Evolutionary conservation across 164 flowering plant species (phyloP).

Genomic region (Pachysandra terminalis): DNA sequence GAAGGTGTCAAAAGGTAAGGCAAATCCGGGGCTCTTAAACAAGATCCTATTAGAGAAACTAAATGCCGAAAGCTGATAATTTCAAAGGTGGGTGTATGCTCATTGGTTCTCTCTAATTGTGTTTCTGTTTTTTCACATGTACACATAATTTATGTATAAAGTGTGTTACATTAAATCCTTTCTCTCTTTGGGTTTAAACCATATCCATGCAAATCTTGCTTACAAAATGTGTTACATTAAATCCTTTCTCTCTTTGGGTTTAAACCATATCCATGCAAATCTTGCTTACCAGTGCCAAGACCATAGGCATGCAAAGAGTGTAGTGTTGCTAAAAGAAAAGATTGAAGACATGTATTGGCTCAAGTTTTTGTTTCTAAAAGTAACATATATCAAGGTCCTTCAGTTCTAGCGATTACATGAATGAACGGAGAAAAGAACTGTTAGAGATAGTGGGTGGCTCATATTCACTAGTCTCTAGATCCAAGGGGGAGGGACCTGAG

Average conservation of each 20-base stretch:
- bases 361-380: too few species aligned
- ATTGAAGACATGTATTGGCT: too few species aligned
- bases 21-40: constrained; percentile 82
- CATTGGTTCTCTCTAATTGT: not conserved
- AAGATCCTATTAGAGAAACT: constrained; percentile 77
- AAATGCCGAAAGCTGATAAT: constrained; percentile 50
- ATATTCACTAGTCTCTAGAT: too few species aligned
- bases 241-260: not conserved
- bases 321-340: too few species aligned
- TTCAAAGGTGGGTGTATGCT: constrained; percentile 7
- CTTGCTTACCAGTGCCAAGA: not conserved
- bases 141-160: too few species aligned
- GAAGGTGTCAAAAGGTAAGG: constrained; percentile 94
- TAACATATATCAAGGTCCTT: too few species aligned
- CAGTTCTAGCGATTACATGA: too few species aligned
- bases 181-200: not conserved
- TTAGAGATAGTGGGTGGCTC: too few species aligned
- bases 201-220: not conserved
- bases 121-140: not conserved
- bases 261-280: not conserved
- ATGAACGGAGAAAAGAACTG: too few species aligned
- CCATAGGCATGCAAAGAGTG: too few species aligned
- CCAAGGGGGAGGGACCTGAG: too few species aligned
- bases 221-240: not conserved
- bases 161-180: not conserved